Conservation (phyloP, 139 green algal species). For the Monoraphidium neglectum region DNA sequence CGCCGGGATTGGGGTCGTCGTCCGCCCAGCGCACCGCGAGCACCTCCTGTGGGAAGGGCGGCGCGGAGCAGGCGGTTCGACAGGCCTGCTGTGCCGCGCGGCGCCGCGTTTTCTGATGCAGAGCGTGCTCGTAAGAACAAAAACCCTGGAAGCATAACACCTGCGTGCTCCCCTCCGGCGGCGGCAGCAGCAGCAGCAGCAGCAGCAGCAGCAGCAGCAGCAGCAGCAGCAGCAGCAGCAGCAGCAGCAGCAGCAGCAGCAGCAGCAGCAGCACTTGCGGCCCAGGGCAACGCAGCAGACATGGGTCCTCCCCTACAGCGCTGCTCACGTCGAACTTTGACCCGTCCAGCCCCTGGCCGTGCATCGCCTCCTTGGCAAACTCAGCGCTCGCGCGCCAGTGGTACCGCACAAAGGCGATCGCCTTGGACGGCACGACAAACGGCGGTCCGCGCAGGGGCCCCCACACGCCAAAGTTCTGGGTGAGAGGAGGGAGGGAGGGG, state of each 20-base stretch:
- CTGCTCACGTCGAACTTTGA: conserved; percentile 36
- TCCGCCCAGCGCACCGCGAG: conserved; percentile 73
- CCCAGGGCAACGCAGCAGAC: neutral
- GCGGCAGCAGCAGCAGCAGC: neutral
- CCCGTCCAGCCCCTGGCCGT: conserved; percentile 57
- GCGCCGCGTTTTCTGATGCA: too few species aligned
- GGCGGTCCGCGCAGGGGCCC: conserved; percentile 49
- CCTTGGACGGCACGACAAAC: conserved; percentile 67
- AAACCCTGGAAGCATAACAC: too few species aligned
- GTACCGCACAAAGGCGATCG: conserved; percentile 73
- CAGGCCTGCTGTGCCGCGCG: too few species aligned
- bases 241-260: neutral
- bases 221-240: neutral
- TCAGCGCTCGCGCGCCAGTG: conserved; percentile 68
- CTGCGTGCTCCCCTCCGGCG: too few species aligned
- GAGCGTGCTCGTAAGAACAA: too few species aligned
- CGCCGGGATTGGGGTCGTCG: conserved; percentile 77
- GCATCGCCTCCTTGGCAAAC: conserved; percentile 84
- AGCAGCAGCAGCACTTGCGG: neutral
- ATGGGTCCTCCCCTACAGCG: neutral
- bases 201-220: neutral
- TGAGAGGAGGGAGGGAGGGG: too few species aligned
- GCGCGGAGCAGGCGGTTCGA: too few species aligned
- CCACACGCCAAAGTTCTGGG: conserved; percentile 57
- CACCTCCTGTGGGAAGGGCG: conserved; percentile 41